These are phyloP conservation scores for Pseudogymnoascus pannorum DNA, from an alignment of 2,329 filamentous ascomycete species.

Conservation along the genomic window DNA sequence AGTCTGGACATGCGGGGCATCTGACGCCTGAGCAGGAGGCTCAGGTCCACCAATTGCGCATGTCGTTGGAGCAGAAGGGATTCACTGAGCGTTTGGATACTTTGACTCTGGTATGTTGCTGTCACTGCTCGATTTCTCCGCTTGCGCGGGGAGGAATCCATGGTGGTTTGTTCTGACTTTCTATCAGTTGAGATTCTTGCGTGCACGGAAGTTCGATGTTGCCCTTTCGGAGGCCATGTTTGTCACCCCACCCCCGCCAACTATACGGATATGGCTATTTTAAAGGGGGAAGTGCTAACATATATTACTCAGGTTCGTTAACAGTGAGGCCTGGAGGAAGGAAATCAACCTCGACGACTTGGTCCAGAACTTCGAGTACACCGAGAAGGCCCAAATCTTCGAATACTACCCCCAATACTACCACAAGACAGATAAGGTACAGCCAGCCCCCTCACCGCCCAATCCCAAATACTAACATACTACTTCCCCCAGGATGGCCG, in stretches of 20 bases:
- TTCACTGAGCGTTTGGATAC: slow-evolving; percentile 84
- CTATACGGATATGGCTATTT: slow-evolving; percentile 4
- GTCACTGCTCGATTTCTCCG: background rate
- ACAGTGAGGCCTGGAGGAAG: slow-evolving; percentile 85
- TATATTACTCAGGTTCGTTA: slow-evolving; percentile 63
- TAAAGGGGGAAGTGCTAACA: slow-evolving; percentile 20
- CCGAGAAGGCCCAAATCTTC: slow-evolving; percentile 75
- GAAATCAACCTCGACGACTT: slow-evolving; percentile 78
- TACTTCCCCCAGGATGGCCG: slow-evolving; percentile 75
- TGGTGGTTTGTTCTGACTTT: too few species aligned
- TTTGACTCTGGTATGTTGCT: slow-evolving; percentile 66
- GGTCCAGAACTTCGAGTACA: slow-evolving; percentile 75
- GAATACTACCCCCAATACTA: slow-evolving; percentile 98
- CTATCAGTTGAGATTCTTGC: slow-evolving; percentile 71
- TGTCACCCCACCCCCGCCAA: slow-evolving; percentile 32
- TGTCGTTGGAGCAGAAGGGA: slow-evolving; percentile 76
- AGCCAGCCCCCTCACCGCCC: background rate
- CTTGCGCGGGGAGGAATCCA: too few species aligned
- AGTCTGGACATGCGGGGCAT: slow-evolving; percentile 78
- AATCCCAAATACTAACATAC: slow-evolving; percentile 14
- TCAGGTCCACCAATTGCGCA: slow-evolving; percentile 76
- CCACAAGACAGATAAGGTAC: slow-evolving; percentile 86
- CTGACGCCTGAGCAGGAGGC: slow-evolving; percentile 83
- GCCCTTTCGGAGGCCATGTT: slow-evolving; percentile 80
- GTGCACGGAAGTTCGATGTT: slow-evolving; percentile 93